Percentiles rank a stretch among this genome's conserved stretches.
Conservation (phyloP, 345 rosid genomes). For the Syzygium aqueum region DNA sequence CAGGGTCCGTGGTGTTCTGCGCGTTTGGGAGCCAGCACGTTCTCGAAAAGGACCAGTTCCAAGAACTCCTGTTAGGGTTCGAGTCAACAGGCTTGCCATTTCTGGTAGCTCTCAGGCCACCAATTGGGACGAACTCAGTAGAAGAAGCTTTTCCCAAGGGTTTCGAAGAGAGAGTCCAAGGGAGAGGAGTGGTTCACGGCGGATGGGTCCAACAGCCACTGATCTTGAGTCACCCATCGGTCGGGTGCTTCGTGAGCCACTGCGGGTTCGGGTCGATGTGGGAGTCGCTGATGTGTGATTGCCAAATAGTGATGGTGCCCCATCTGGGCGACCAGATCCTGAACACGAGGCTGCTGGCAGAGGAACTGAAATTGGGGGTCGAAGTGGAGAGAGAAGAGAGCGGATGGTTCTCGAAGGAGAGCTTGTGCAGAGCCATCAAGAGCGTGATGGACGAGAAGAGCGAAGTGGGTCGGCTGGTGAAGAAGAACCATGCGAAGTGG, state of each 20-base stretch:
- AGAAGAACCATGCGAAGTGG: constrained; percentile 7
- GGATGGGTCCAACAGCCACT: constrained; percentile 50
- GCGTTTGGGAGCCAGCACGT: constrained; percentile 61
- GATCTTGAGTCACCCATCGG: constrained; percentile 37
- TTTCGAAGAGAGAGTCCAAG: constrained; percentile 45
- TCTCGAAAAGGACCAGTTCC: constrained; percentile 48
- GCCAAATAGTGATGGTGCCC: constrained; percentile 54
- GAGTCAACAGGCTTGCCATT: constrained; percentile 54
- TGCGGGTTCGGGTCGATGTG: constrained; percentile 74
- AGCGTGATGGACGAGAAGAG: constrained; percentile 27
- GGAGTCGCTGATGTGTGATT: constrained; percentile 52
- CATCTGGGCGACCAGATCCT: constrained; percentile 56
- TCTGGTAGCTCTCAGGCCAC: constrained; percentile 47
- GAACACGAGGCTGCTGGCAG: constrained; percentile 40
- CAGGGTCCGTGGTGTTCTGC: constrained; percentile 48
- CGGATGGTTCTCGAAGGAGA: constrained; percentile 47
- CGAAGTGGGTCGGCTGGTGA: neutral
- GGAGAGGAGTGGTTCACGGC: constrained; percentile 39
- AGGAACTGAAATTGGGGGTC: constrained; percentile 48
- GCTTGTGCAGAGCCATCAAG: constrained; percentile 32
- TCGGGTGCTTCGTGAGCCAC: constrained; percentile 70
- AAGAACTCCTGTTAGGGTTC: constrained; percentile 55
- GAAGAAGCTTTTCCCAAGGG: constrained; percentile 72
- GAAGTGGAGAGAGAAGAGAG: constrained; percentile 44
- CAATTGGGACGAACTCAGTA: constrained; percentile 29